Conservation (phyloP, 1,139 yeast species). For the Hemisphaericaspora subhashii region DNA sequence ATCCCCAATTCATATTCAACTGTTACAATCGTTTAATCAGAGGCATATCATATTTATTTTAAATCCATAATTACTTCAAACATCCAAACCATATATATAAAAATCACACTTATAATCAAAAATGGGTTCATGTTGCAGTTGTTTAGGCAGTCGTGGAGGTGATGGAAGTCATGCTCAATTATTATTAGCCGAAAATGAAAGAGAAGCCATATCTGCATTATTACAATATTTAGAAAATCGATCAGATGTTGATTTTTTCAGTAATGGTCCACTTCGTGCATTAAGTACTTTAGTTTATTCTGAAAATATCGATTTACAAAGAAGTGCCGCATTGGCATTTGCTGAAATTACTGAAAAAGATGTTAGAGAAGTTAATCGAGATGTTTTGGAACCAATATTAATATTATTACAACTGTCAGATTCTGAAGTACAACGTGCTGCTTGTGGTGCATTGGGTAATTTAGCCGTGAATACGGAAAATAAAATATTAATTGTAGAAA, state of each 20-base stretch:
- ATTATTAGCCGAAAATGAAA: slow-evolving; percentile 91
- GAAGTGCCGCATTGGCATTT: slow-evolving; percentile 97
- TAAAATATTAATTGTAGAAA: slow-evolving; percentile 87
- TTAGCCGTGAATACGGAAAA: slow-evolving; percentile 96
- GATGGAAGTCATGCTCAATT: slow-evolving; percentile 66
- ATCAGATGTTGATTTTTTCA: slow-evolving; percentile 86
- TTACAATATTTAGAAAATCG: slow-evolving; percentile 84
- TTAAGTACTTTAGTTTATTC: slow-evolving; percentile 90
- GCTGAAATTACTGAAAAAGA: slow-evolving; percentile 98
- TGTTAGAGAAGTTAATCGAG: slow-evolving; percentile 85
- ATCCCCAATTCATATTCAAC: not conserved
- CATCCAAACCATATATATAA: not conserved
- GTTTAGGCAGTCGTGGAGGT: slow-evolving; percentile 39
- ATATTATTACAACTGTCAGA: slow-evolving; percentile 84
- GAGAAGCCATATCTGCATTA: slow-evolving; percentile 91
- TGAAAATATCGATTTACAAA: slow-evolving; percentile 89
- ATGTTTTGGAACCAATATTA: slow-evolving; percentile 89
- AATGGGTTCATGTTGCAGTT: slow-evolving; percentile 74
- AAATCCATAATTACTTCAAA: not conserved
- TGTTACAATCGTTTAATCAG: not conserved
- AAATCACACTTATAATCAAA: not conserved
- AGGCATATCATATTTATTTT: not conserved
- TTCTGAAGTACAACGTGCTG: slow-evolving; percentile 95
- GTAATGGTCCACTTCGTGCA: slow-evolving; percentile 87
- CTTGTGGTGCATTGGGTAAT: slow-evolving; percentile 97